Evolutionary conservation across 495 filamentous ascomycete genomes (phyloP).

Genomic region (Podospora didyma): DNA sequence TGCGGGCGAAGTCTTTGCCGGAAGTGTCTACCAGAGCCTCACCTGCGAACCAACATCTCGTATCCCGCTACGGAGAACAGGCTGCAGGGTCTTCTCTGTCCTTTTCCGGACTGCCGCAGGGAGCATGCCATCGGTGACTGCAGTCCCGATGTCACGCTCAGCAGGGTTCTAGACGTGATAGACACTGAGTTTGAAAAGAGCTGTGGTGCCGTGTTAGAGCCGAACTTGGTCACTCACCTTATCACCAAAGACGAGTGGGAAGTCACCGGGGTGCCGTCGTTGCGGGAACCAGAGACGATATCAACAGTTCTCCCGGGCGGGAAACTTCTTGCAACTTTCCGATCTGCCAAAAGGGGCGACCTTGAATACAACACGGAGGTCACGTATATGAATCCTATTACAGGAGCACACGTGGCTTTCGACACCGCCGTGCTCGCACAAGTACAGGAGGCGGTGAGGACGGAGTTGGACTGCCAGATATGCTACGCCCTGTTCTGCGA

Average conservation of each 20-base stretch:
- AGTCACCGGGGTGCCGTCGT: constrained; percentile 36
- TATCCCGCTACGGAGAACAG: constrained; percentile 65
- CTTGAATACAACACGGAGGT: constrained; percentile 53
- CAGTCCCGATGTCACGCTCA: constrained; percentile 68
- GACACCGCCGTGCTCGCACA: constrained; percentile 51
- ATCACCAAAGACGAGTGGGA: constrained; percentile 40
- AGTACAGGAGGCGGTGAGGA: constrained; percentile 55
- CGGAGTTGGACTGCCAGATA: constrained; percentile 81
- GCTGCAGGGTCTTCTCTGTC: constrained; percentile 65
- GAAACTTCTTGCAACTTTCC: constrained; percentile 58
- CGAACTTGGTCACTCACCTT: constrained; percentile 28
- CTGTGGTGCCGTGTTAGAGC: constrained; percentile 24
- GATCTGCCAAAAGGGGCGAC: constrained; percentile 49
- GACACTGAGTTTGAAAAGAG: constrained; percentile 39
- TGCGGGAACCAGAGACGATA: constrained; percentile 28
- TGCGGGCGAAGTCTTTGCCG: constrained; percentile 80
- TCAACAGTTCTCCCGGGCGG: constrained; percentile 44
- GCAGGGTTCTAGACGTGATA: constrained; percentile 57
- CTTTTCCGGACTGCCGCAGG: constrained; percentile 58
- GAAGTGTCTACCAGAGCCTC: constrained; percentile 63
- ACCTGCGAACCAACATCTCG: constrained; percentile 61
- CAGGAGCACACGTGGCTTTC: constrained; percentile 22
- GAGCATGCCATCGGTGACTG: constrained; percentile 78
- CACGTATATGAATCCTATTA: constrained; percentile 11
- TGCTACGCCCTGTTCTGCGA: constrained; percentile 77